These are phyloP conservation scores for Lotmaria passim DNA, from an alignment of 208 protist species.

Conservation along the genomic window DNA sequence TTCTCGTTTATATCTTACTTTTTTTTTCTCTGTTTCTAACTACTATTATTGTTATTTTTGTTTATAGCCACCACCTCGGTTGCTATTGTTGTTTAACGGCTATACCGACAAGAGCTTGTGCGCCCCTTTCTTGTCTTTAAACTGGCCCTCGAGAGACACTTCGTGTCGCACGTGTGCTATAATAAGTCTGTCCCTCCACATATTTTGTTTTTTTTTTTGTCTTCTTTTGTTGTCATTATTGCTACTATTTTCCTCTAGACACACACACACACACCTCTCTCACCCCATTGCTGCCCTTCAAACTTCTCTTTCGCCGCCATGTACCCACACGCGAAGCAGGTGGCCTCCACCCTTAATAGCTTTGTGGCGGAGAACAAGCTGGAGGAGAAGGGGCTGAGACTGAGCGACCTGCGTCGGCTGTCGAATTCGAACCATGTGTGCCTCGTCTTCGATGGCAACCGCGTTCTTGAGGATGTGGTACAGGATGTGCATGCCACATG, in stretches of 20 bases:
- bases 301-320: constrained; percentile 29
- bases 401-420: constrained; percentile 52
- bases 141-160: too few relatives aligned
- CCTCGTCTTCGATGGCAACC: constrained; percentile 82
- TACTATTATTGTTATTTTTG: too few relatives aligned
- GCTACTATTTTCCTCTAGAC: background rate
- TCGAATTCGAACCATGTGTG: constrained; percentile 57
- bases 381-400: constrained; percentile 63
- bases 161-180: too few relatives aligned
- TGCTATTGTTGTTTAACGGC: too few relatives aligned
- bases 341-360: constrained; percentile 45
- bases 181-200: too few relatives aligned
- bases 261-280: too few relatives aligned
- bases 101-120: too few relatives aligned
- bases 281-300: too few relatives aligned
- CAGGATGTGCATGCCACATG: constrained; percentile 56
- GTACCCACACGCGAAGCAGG: constrained; percentile 40
- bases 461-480: constrained; percentile 78
- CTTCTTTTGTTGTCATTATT: constrained; percentile 2
- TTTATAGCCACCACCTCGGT: too few relatives aligned
- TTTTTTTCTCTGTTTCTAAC: too few relatives aligned
- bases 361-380: constrained; percentile 71
- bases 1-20: too few relatives aligned
- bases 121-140: too few relatives aligned
- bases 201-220: constrained; percentile 9